A percentile compares a stretch with the other conserved stretches of the same genome.
Conservation (phyloP, 352 stramenopile species). For the Phytopythium aichiense region DNA sequence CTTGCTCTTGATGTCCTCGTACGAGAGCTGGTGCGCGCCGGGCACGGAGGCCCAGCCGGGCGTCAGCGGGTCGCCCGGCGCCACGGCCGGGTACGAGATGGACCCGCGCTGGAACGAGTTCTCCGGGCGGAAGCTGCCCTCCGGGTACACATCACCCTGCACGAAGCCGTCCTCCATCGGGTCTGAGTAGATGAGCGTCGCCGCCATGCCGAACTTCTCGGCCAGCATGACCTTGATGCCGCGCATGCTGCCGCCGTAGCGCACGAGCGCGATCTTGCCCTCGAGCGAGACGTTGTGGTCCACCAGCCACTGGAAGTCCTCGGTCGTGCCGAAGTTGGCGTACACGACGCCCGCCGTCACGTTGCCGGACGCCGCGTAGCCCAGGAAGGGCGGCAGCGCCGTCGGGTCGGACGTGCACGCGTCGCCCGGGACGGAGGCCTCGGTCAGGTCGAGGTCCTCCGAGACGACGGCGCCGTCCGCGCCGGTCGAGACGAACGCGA, state of each 20-base stretch:
- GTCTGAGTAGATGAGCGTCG: slow-evolving; percentile 86
- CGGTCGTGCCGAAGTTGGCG: slow-evolving; percentile 70
- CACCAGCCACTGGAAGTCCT: slow-evolving; percentile 72
- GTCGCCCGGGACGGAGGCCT: slow-evolving; percentile 48
- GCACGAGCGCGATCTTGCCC: slow-evolving; percentile 55
- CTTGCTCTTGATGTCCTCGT: slow-evolving; percentile 28
- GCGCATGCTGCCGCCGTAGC: slow-evolving; percentile 57
- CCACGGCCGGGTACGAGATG: slow-evolving; percentile 77
- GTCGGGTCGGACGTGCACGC: slow-evolving; percentile 42
- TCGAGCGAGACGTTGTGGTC: slow-evolving; percentile 41
- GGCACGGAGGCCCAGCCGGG: slow-evolving; percentile 17
- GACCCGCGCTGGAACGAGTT: slow-evolving; percentile 82
- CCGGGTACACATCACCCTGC: slow-evolving; percentile 59
- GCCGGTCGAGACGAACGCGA: slow-evolving; percentile 26
- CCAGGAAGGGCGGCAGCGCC: slow-evolving; percentile 68
- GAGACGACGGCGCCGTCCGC: slow-evolving; percentile 10
- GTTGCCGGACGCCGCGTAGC: slow-evolving; percentile 66
- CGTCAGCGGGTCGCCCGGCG: slow-evolving; percentile 66
- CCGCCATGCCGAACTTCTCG: slow-evolving; percentile 59
- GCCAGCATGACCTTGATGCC: slow-evolving; percentile 76
- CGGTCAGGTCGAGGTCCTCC: slow-evolving; percentile 44
- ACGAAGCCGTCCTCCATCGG: slow-evolving; percentile 76
- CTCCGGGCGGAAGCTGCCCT: slow-evolving; percentile 71
- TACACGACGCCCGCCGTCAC: slow-evolving; percentile 69
- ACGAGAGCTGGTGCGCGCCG: slow-evolving; percentile 23